Conservation (phyloP, 176 grass and related monocot species). For the Poa pratensis region DNA sequence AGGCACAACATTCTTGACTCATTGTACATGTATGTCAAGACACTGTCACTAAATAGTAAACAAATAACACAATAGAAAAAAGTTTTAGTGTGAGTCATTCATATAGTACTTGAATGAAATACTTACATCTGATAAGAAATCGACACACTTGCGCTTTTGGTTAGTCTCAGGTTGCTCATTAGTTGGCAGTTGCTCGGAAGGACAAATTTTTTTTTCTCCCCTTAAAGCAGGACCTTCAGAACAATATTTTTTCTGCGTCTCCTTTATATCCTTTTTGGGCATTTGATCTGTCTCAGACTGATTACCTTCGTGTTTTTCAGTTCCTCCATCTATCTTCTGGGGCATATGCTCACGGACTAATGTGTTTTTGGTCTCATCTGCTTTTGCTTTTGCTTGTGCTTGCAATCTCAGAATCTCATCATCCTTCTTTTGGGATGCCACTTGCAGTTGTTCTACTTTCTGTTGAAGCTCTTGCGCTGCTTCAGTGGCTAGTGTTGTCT, state of each 20-base stretch:
- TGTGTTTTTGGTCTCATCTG: conserved; percentile 34
- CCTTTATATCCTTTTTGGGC: conserved; percentile 4
- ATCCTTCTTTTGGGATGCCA: no score
- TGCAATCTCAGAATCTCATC: no score
- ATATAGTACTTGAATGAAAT: not conserved
- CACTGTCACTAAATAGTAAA: not conserved
- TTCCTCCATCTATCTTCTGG: conserved; percentile 40
- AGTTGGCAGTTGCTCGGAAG: not conserved
- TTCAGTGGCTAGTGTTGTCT: no score
- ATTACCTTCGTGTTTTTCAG: conserved; percentile 25
- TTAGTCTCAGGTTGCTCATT: conserved; percentile 9
- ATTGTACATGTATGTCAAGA: not conserved
- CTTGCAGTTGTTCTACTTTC: no score
- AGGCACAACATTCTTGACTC: not conserved
- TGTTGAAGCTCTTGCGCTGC: no score
- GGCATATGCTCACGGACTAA: not conserved
- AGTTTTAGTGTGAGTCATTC: not conserved
- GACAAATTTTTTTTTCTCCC: conserved; percentile 8
- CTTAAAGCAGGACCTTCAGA: conserved; percentile 6
- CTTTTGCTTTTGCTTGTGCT: conserved; percentile 10
- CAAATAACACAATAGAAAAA: not conserved
- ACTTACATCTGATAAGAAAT: conserved; percentile 44
- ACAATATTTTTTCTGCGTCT: conserved; percentile 29
- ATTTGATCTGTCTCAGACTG: not conserved
- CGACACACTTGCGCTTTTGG: conserved; percentile 46